Evolutionary conservation across 345 rosid species (phyloP), one percentile per base, ranked within the genome.

Genomic region (Linum lewisii): DNA sequence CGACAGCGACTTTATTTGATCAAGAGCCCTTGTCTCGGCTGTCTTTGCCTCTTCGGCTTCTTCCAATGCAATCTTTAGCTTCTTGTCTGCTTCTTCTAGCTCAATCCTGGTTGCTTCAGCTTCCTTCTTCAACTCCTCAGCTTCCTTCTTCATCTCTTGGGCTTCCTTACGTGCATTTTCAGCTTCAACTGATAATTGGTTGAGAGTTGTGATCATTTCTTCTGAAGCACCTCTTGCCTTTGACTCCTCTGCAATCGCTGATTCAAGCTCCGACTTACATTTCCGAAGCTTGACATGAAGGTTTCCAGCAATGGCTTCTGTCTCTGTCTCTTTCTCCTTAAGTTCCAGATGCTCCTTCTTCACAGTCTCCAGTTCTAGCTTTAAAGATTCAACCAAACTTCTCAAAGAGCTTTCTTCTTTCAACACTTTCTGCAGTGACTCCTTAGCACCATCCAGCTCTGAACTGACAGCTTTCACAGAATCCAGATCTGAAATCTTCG

Each of bases 41-140:
- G 61, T 71, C 74, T 88, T 84, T 11, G 95, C 96, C 73, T 79
- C 96, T 70, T 92, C 96, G 0, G 78, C 95, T 77, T 92, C 97
- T 70, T 86, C 95, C 25, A 88, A 26, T 64, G 91, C 97, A 49
- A 77, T 73, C 66, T 64, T 79, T 73, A 92, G 76, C 62, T 74
- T 78, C 56, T 81, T 77, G 69, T 88, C 94, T 56, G 86, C 82
- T 66, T 86, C 97, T 66, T 83, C 87, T 26, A 84, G 83, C 0
- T 76, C 77, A 22, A 72, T 63, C 64, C 78, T 79, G 14, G 84
- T 75, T 20, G 73, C 71, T 77, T 83, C 89, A 18, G 86, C 86
- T 78, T 86, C 93, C 58, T 68, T 70, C 73, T 60, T 86, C 74
- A 84, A 74, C 75, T 72, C 83, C 74, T 73, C 77, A 14, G 95